Percentiles rank a stretch among this genome's conserved stretches.
Evolutionary conservation across 116 monocot species (phyloP).

Genomic region (Papilionanthe hybrid): DNA sequence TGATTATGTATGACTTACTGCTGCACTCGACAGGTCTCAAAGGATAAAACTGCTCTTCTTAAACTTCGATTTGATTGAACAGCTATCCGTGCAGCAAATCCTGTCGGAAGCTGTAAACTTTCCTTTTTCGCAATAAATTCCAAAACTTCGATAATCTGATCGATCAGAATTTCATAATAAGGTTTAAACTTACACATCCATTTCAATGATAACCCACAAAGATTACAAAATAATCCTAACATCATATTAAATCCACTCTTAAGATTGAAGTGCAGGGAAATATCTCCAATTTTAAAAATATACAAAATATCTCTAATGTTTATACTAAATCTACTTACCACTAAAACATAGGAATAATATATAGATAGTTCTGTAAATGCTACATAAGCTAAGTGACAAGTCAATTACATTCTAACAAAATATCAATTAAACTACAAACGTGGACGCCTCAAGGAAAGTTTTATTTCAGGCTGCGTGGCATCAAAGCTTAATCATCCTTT

Average conservation of each 20-base stretch:
- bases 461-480: not conserved
- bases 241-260: not conserved
- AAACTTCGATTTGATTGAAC: slow-evolving; percentile 79
- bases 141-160: slow-evolving; percentile 75
- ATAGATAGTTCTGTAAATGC: not conserved
- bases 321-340: not conserved
- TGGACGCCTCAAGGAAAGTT: not conserved
- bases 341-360: not conserved
- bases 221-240: not conserved
- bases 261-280: no score
- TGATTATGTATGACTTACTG: slow-evolving; percentile 45
- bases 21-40: slow-evolving; percentile 92
- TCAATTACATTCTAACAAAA: not conserved
- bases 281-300: no score
- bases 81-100: slow-evolving; percentile 70
- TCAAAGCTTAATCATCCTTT: no score
- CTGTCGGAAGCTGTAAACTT: slow-evolving; percentile 69
- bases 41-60: slow-evolving; percentile 85
- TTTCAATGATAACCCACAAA: not conserved
- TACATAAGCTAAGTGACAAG: not conserved
- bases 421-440: not conserved
- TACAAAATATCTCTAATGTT: no score
- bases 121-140: slow-evolving; percentile 97
- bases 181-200: not conserved
- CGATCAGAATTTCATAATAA: slow-evolving; percentile 3